Evolutionary conservation across 495 filamentous ascomycete genomes (phyloP).

Genomic region (Terfezia boudieri): DNA sequence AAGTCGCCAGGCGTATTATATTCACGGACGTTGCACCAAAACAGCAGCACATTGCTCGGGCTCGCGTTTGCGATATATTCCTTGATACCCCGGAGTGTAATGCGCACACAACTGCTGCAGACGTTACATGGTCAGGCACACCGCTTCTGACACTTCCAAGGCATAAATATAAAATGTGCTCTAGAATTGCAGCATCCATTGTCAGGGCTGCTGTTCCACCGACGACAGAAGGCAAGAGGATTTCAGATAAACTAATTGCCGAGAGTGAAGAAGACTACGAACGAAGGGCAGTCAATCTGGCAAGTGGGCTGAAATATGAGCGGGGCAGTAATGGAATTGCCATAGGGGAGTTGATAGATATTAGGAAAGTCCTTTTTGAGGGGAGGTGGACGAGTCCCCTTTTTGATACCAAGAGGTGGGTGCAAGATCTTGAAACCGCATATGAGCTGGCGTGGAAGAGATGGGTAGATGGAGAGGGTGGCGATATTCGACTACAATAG

Average conservation of each 20-base stretch:
- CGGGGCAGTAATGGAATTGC: not conserved
- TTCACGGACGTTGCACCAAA: constrained; percentile 97
- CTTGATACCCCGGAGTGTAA: constrained; percentile 97
- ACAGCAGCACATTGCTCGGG: constrained; percentile 77
- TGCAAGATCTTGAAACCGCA: constrained; percentile 68
- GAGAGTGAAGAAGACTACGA: constrained; percentile 62
- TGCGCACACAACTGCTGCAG: constrained; percentile 90
- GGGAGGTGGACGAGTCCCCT: constrained; percentile 62
- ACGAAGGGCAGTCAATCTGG: constrained; percentile 50
- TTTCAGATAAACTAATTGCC: constrained; percentile 56
- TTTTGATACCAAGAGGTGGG: constrained; percentile 87
- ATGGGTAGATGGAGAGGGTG: constrained; percentile 70
- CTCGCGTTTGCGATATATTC: constrained; percentile 80
- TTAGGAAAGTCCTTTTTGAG: constrained; percentile 49
- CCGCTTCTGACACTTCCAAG: constrained; percentile 85
- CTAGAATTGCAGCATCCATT: constrained; percentile 89
- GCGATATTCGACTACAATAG: constrained; percentile 50
- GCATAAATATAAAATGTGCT: constrained; percentile 97
- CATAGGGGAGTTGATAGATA: constrained; percentile 9
- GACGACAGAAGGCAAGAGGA: constrained; percentile 36
- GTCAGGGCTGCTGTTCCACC: constrained; percentile 69
- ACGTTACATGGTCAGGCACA: constrained; percentile 89
- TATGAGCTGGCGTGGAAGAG: constrained; percentile 71
- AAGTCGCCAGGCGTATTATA: constrained; percentile 73
- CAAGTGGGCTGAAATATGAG: constrained; percentile 39